Evolutionary conservation across 371 early-diverging fungal species (phyloP).

Genomic region (Haplosporangium sp.): DNA sequence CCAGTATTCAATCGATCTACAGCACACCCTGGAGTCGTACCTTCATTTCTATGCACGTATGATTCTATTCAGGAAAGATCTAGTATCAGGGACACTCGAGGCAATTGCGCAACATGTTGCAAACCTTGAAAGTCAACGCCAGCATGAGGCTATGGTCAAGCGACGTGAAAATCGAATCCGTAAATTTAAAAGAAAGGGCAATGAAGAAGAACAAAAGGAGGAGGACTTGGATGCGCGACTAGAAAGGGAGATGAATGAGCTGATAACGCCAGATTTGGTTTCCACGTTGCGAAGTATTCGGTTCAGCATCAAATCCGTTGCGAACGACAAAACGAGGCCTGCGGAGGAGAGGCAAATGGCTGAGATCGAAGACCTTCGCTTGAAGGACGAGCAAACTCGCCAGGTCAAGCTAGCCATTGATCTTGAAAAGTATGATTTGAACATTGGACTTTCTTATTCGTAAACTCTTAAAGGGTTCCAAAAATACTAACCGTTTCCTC

Average conservation of each 20-base stretch:
- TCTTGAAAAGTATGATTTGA: constrained; percentile 24
- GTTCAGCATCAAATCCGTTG: constrained; percentile 19
- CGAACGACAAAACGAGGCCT: constrained; percentile 10
- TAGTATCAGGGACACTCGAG: constrained; percentile 31
- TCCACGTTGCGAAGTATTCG: constrained; percentile 34
- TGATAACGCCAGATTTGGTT: constrained; percentile 18
- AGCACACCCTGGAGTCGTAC: constrained; percentile 45
- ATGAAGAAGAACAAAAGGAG: constrained; percentile 9
- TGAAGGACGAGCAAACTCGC: constrained; percentile 25
- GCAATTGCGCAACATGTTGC: constrained; percentile 12
- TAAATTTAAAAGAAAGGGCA: constrained; percentile 12
- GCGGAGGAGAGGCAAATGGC: constrained; percentile 25
- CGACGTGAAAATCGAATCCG: constrained; percentile 30
- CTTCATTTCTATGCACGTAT: constrained; percentile 34
- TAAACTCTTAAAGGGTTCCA: no score
- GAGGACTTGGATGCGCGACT: constrained; percentile 34
- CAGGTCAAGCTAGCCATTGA: constrained; percentile 27
- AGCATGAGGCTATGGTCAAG: constrained; percentile 25
- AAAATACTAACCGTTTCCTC: background rate
- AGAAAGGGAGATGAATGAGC: constrained; percentile 33
- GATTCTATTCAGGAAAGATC: constrained; percentile 30
- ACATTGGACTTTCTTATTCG: no score
- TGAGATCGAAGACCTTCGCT: constrained; percentile 26
- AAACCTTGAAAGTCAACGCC: constrained; percentile 13
- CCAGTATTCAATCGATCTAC: constrained; percentile 46